Base-by-base conservation (phyloP, 768 basidiomycete species). In the Collybia sordida region DNA sequence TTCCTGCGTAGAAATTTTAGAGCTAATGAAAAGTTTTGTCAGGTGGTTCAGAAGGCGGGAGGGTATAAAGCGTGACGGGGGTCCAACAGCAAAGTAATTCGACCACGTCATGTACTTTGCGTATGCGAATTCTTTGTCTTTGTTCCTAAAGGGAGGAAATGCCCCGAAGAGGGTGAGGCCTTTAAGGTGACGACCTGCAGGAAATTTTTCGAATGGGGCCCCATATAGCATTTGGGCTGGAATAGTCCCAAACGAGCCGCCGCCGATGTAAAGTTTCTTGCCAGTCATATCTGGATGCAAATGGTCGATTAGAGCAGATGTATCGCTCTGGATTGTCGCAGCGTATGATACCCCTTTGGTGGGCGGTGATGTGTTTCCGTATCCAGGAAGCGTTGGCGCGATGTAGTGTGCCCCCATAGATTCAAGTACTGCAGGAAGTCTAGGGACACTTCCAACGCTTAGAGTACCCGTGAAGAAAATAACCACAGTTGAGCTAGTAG, bases 151-250 rank as follows among this genome's bases (percentile, higher is more conserved):
- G 1, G 79, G 78, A 8, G 72, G 57, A 58, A 74, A 47, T 0
- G 78, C 57, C 3, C 59, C 72, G 22, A 70, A 53, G 38, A 80
- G 66, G 22, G 80, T 53, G 52, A 75, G 60, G 0, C 74, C 72
- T 18, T 55, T 63, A 53, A 79, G 70, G 47, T 62, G 52, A n/a
- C 68, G 68, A 22, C 78, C 79, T 31, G 70, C 65, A 14, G 74
- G 73, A 49, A 80, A 80, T 24, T 58, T 48, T 54, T 72, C 67
- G 58, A 77, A 79, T 0, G 78, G 62, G 0, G 74, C 69, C 2
- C 78, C 77, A 42, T 77, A 80, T 11, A 80, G 49, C 36, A 81
- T 79, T 64, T 81, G 79, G 2, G 77, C 68, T 2, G 75, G 64
- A 6, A 69, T 66, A 4, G 71, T 75, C 17, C 79, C 79, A 49